These are phyloP conservation scores for Podospora tetraspora DNA, from an alignment of 495 filamentous ascomycete species.

Conservation along the genomic window DNA sequence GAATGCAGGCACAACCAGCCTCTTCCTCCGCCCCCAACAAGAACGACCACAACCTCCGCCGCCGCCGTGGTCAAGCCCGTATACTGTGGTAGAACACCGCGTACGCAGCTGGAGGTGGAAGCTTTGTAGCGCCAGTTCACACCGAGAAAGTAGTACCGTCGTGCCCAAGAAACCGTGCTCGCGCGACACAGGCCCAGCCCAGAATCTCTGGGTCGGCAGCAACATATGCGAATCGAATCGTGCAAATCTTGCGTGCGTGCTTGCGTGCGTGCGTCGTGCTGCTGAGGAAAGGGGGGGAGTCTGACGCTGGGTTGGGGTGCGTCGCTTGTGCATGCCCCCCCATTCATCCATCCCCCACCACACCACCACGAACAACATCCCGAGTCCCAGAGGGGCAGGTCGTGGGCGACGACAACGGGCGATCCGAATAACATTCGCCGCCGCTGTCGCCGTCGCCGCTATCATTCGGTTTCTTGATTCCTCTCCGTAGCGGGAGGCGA, in stretches of 20 bases:
- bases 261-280: background rate
- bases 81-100: background rate
- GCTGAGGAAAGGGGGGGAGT: background rate
- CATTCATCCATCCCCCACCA: background rate
- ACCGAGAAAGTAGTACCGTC: too few species aligned
- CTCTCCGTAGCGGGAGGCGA: background rate
- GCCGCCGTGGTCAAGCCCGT: background rate
- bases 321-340: background rate
- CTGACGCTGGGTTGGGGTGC: background rate
- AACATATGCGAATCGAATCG: background rate
- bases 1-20: background rate
- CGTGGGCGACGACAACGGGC: background rate
- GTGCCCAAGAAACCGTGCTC: background rate
- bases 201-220: background rate
- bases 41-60: too few species aligned
- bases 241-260: background rate
- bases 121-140: background rate
- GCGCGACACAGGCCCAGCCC: background rate
- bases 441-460: background rate
- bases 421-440: background rate
- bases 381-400: background rate
- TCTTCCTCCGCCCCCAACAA: background rate
- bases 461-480: background rate
- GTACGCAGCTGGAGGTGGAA: too few species aligned
- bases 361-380: background rate